Percentiles rank a stretch among this genome's conserved stretches.
Evolutionary conservation across 1,139 yeast species (phyloP).

Genomic region (Taphrina pruni): DNA sequence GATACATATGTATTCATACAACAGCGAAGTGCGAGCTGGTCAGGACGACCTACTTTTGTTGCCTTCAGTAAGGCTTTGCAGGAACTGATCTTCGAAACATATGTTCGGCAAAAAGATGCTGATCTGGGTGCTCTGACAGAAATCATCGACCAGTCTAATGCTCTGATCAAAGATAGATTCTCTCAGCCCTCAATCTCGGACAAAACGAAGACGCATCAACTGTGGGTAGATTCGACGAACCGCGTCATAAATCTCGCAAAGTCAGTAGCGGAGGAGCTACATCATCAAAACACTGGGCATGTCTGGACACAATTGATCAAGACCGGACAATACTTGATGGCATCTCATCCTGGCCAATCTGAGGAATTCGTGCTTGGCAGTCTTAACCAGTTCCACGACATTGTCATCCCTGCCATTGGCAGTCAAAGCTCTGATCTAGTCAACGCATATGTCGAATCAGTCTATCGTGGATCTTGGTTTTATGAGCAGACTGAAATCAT

Average conservation of each 20-base stretch:
- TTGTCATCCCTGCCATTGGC: constrained; percentile 18
- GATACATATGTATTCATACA: constrained; percentile 9
- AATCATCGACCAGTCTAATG: constrained; percentile 1
- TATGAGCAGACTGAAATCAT: constrained; percentile 7
- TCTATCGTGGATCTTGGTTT: constrained; percentile 31
- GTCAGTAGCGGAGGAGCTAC: neutral
- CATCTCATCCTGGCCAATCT: constrained; percentile 15
- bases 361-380: constrained; percentile 31
- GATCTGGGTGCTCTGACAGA: neutral
- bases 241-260: neutral
- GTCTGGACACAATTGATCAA: constrained; percentile 8
- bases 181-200: constrained; percentile 8
- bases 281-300: neutral
- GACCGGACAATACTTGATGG: constrained; percentile 3
- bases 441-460: constrained; percentile 15
- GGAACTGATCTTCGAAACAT: neutral
- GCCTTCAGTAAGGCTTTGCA: constrained; percentile 11
- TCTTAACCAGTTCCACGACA: constrained; percentile 23
- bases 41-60: constrained; percentile 29
- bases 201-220: neutral
- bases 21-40: constrained; percentile 14
- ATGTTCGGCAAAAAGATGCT: constrained; percentile 1
- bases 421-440: neutral
- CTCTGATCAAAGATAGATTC: neutral
- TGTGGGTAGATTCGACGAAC: constrained; percentile 18